Evolutionary conservation across 148 eudicot species (phyloP), one percentile per base, ranked within the genome.

Genomic region (Persicaria tinctoria): DNA sequence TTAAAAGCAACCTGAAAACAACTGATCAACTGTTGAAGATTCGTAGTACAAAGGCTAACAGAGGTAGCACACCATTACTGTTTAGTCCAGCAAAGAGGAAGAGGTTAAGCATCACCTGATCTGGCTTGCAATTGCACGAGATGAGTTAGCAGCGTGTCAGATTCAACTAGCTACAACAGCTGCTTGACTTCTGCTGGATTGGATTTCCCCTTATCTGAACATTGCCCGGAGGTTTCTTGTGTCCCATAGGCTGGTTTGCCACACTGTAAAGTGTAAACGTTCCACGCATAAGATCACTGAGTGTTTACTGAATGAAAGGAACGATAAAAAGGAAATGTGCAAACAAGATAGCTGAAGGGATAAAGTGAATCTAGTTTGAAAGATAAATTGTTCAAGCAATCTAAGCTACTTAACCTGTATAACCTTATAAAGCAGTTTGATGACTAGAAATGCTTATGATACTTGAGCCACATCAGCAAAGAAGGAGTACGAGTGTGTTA

Each of bases 161-260:
- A 17, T 66, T 68, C 16, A 69, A 5, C 80, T 75, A 89, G 78
- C 84, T 83, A 77, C 98, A 93, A 73, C 90, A 87, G 78, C 76
- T 87, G 84, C 88, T 84, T 77, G 88, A 91, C 84, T 23, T 23
- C 27, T 88, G 90, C 87, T 89, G 90, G 75, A 93, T 91, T 56
- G 97, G 97, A 84, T 88, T 87, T 41, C 98, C 98, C 84, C 81
- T 89, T 69, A 93, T 83, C 73, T 87, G 92, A 77, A 93, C 91
- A 4, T 81, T 81, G 60, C 84, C 81, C 4, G 80, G 46, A 5
- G 89, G 66, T 66, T 80, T 78, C 85, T 85, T 86, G 84, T 75
- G 79, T 38, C 80, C 91, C 76, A 79, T 74, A 74, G 90, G 86
- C 87, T 86, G 94, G 85, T 81, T 87, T 48, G 90, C 93, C 83